These are phyloP conservation scores for Talaromyces sp. DNA, from an alignment of 2,329 filamentous ascomycete species.

Conservation along the genomic window DNA sequence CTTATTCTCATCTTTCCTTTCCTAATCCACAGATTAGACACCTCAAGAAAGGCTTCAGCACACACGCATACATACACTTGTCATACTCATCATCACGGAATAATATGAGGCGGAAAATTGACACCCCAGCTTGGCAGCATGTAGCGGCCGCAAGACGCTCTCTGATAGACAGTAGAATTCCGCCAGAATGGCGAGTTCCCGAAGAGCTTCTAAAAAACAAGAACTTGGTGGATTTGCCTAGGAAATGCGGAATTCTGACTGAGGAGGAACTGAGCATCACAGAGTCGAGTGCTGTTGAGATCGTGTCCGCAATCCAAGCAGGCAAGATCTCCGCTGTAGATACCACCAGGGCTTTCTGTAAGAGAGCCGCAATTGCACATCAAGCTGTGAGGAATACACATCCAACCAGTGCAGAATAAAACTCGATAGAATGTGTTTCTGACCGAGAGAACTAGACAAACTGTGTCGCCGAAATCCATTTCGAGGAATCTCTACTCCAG, in stretches of 20 bases:
- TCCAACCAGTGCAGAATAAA: not conserved
- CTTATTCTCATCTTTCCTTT: not conserved
- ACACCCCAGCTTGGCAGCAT: conserved; percentile 1
- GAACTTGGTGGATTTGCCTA: conserved; percentile 1
- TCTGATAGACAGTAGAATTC: conserved; percentile 2
- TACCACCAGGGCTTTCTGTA: conserved; percentile 41
- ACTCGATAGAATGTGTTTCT: not conserved
- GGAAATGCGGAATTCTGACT: conserved; percentile 2
- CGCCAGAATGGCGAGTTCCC: conserved; percentile 2
- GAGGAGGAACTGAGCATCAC: conserved; percentile 9
- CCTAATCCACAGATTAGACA: not conserved
- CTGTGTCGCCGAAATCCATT: conserved; percentile 35
- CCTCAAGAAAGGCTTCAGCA: no score
- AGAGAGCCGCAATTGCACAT: conserved; percentile 27
- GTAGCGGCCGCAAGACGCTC: conserved; percentile 1
- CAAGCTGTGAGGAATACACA: conserved; percentile 13
- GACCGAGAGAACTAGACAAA: not conserved
- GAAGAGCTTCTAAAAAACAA: not conserved
- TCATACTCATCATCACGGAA: not conserved
- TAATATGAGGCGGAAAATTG: not conserved
- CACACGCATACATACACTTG: not conserved
- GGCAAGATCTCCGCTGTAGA: conserved; percentile 4
- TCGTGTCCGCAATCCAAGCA: conserved; percentile 3
- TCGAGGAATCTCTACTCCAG: conserved; percentile 28
- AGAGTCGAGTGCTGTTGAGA: conserved; percentile 2